Percentiles rank a stretch among this genome's conserved stretches.
Conservation (phyloP, 345 rosid genomes). For the Brassica carinata region DNA sequence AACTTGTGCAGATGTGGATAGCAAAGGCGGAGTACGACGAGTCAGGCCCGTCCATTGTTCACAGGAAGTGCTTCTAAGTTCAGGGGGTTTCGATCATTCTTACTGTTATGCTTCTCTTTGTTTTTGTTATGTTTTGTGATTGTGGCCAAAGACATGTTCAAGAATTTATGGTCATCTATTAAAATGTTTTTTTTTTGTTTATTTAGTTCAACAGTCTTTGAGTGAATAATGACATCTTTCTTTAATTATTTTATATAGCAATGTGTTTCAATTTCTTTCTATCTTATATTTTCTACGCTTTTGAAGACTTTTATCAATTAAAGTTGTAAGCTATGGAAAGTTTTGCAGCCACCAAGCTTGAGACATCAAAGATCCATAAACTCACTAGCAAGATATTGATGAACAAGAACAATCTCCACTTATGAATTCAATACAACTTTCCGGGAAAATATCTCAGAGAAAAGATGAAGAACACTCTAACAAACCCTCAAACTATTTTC, state of each 20-base stretch:
- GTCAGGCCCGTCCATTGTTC: conserved; percentile 92
- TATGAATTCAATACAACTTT: too few relatives aligned
- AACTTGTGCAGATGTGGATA: conserved; percentile 80
- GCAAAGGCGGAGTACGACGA: conserved; percentile 94
- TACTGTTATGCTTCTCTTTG: conserved; percentile 15
- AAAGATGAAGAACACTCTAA: too few relatives aligned
- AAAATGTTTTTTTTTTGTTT: neutral
- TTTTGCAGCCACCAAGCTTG: neutral
- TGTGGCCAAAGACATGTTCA: conserved; percentile 20
- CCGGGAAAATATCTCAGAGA: too few relatives aligned
- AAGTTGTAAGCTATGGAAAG: conserved; percentile 1
- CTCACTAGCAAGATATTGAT: too few relatives aligned
- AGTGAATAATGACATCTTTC: conserved; percentile 30
- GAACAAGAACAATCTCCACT: too few relatives aligned
- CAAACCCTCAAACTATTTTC: too few relatives aligned
- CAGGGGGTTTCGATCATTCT: conserved; percentile 27
- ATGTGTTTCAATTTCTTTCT: neutral
- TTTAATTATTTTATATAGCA: conserved; percentile 12
- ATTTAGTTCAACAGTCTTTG: conserved; percentile 13
- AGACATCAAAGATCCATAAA: too few relatives aligned
- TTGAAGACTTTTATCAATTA: neutral
- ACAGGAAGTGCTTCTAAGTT: conserved; percentile 87
- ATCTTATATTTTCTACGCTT: neutral
- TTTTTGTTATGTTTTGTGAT: conserved; percentile 5
- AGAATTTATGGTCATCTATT: conserved; percentile 23